phyloP scores from a whole-genome alignment of 768 basidiomycete genomes.

The Tulasnella calospora region DNA sequence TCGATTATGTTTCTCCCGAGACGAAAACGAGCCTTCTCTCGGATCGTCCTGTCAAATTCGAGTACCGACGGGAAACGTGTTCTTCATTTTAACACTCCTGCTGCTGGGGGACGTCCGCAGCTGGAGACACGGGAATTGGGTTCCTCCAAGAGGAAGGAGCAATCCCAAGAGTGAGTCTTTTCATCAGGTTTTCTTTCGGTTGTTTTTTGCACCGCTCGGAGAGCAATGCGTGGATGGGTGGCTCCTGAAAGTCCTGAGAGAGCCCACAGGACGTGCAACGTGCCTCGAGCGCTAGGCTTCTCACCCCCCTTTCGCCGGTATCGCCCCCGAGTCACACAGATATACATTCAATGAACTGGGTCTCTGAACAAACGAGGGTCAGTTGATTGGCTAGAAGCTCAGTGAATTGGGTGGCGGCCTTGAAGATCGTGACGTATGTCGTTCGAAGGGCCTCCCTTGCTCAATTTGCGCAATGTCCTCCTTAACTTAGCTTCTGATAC shows the following conservation, averaged over 20 bases:
- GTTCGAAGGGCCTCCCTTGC: background rate
- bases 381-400: background rate
- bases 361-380: background rate
- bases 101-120: background rate
- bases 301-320: background rate
- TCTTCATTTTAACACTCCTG: background rate
- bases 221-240: background rate
- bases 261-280: background rate
- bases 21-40: background rate
- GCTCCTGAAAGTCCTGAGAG: background rate
- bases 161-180: background rate
- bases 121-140: background rate
- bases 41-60: constrained; percentile 1
- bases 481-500: background rate
- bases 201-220: background rate
- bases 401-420: background rate
- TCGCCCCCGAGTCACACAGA: constrained; percentile 5
- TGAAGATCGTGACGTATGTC: background rate
- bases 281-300: background rate
- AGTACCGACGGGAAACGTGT: background rate
- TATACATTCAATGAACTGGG: background rate
- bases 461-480: background rate
- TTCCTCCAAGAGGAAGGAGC: background rate
- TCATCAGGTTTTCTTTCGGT: background rate
- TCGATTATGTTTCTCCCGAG: background rate